These are phyloP conservation scores for Pleurostoma richardsiae DNA, from an alignment of 2,329 filamentous ascomycete species.

Conservation along the genomic window DNA sequence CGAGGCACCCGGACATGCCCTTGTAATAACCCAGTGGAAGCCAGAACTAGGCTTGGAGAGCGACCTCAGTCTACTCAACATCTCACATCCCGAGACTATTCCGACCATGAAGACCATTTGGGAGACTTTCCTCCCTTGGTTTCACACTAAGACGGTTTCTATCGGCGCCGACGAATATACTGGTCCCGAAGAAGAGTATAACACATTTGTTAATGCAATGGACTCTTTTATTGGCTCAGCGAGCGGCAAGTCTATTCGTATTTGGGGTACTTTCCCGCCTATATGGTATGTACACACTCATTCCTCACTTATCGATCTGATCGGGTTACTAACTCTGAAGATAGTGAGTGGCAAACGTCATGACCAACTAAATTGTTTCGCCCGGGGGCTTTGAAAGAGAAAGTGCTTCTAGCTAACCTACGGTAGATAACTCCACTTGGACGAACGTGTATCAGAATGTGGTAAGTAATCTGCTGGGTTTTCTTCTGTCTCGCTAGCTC, in stretches of 20 bases:
- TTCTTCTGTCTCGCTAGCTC: too few relatives aligned
- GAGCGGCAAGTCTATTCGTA: conserved; percentile 39
- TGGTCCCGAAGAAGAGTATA: conserved; percentile 40
- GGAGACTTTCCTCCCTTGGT: conserved; percentile 49
- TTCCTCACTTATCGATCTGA: conserved; percentile 5
- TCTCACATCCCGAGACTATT: conserved; percentile 48
- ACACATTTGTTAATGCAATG: conserved; percentile 47
- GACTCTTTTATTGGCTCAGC: conserved; percentile 32
- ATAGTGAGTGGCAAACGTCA: too few relatives aligned
- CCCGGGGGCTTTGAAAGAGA: too few relatives aligned
- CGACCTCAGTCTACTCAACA: conserved; percentile 47
- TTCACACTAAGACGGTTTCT: conserved; percentile 48
- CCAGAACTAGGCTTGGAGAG: conserved; percentile 43
- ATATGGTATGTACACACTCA: too few relatives aligned
- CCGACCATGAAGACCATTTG: conserved; percentile 48
- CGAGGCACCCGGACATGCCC: conserved; percentile 52
- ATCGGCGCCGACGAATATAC: conserved; percentile 54
- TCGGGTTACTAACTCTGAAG: too few relatives aligned
- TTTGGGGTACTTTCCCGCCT: conserved; percentile 53
- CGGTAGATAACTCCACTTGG: conserved; percentile 6
- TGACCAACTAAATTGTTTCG: too few relatives aligned
- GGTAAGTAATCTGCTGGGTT: too few relatives aligned
- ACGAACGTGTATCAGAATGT: conserved; percentile 36
- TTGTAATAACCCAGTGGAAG: conserved; percentile 55
- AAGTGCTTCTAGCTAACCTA: too few relatives aligned